Evolutionary conservation across 768 basidiomycete genomes (phyloP).

Genomic region (Boletus sp.): DNA sequence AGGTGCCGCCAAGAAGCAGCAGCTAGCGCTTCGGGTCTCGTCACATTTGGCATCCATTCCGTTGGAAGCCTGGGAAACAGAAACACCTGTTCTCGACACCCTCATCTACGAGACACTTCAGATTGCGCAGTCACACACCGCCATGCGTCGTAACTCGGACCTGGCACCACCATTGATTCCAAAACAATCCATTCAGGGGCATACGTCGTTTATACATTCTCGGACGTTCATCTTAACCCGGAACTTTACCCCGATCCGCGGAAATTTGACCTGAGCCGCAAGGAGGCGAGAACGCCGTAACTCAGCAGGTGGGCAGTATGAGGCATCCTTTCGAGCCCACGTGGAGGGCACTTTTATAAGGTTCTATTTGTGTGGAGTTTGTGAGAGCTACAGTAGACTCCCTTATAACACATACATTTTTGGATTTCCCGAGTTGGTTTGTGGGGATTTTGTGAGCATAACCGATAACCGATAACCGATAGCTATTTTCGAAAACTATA

Average conservation of each 20-base stretch:
- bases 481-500: too few relatives aligned
- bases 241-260: conserved; percentile 73
- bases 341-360: too few relatives aligned
- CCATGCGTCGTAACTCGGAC: conserved; percentile 80
- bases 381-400: too few relatives aligned
- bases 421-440: too few relatives aligned
- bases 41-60: conserved; percentile 57
- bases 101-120: conserved; percentile 77
- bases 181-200: conserved; percentile 71
- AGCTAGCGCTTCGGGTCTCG: conserved; percentile 34
- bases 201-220: conserved; percentile 78
- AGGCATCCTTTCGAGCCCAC: too few relatives aligned
- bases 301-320: too few relatives aligned
- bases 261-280: conserved; percentile 66
- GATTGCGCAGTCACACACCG: conserved; percentile 75
- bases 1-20: conserved; percentile 34
- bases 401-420: too few relatives aligned
- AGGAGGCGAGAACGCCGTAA: conserved; percentile 50
- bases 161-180: conserved; percentile 65
- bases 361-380: too few relatives aligned
- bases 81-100: conserved; percentile 68
- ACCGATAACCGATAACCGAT: too few relatives aligned
- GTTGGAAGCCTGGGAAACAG: conserved; percentile 65
- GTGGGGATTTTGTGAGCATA: too few relatives aligned
- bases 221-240: conserved; percentile 73